phyloP scores from a whole-genome alignment of 768 basidiomycete species.

The Boletus rubropictus region DNA sequence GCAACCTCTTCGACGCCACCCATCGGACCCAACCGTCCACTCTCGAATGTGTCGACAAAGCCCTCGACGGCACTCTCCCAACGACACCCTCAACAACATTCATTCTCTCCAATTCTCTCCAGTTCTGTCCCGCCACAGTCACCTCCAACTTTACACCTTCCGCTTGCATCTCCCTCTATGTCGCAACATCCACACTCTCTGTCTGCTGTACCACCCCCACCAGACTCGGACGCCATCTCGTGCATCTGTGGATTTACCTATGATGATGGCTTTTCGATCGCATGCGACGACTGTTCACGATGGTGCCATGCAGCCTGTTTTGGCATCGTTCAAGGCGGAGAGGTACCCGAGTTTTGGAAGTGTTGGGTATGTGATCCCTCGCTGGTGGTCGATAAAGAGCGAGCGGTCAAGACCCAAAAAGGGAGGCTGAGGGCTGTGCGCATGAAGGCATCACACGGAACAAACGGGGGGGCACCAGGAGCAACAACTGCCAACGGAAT shows the following conservation, averaged over 20 bases:
- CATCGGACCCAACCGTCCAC: slow-evolving; percentile 4
- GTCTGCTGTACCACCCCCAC: slow-evolving; percentile 20
- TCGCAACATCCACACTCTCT: slow-evolving; percentile 18
- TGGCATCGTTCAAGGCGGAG: slow-evolving; percentile 44
- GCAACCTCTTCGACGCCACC: slow-evolving; percentile 17
- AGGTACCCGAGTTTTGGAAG: slow-evolving; percentile 68
- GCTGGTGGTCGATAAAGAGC: slow-evolving; percentile 41
- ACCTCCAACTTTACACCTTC: slow-evolving; percentile 9
- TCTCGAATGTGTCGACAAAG: slow-evolving; percentile 12
- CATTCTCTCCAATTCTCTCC: slow-evolving; percentile 16
- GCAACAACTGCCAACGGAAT: slow-evolving; percentile 18
- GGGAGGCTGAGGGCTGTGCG: slow-evolving; percentile 33
- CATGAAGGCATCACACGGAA: slow-evolving; percentile 23
- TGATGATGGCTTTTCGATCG: slow-evolving; percentile 83
- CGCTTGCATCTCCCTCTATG: slow-evolving; percentile 17
- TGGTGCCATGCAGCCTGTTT: slow-evolving; percentile 87
- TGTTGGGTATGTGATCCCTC: slow-evolving; percentile 65
- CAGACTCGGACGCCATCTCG: slow-evolving; percentile 45
- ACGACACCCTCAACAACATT: slow-evolving; percentile 12
- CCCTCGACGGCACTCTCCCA: slow-evolving; percentile 9
- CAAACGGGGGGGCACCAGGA: slow-evolving; percentile 17
- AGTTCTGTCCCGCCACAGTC: slow-evolving; percentile 13
- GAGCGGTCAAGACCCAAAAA: slow-evolving; percentile 42
- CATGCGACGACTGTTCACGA: slow-evolving; percentile 73
- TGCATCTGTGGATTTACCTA: slow-evolving; percentile 72